Conservation (phyloP, 768 basidiomycete genomes). For the Trametes cingulata region DNA sequence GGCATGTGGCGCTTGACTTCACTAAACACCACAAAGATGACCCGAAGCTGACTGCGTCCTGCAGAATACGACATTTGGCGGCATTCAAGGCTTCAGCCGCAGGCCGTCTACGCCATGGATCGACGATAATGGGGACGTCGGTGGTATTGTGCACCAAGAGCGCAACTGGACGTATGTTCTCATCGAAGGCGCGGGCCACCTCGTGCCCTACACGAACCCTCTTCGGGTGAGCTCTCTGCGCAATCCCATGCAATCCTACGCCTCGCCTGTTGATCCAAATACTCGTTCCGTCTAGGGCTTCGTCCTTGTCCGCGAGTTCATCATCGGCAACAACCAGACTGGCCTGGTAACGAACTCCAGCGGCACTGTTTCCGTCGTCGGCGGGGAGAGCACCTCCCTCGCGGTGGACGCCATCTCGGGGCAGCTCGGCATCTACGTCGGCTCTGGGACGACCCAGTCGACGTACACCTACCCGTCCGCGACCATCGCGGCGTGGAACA, state of each 20-base stretch:
- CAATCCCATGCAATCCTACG: not conserved
- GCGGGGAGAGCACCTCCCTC: constrained; percentile 52
- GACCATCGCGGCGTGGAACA: constrained; percentile 36
- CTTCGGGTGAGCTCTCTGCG: constrained; percentile 45
- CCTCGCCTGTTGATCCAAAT: not conserved
- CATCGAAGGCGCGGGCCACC: constrained; percentile 41
- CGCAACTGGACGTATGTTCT: constrained; percentile 55
- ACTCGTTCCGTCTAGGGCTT: constrained; percentile 45
- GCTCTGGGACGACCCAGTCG: constrained; percentile 36
- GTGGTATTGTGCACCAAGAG: constrained; percentile 75
- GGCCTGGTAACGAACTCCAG: constrained; percentile 48
- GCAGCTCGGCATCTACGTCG: constrained; percentile 56
- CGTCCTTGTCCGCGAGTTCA: constrained; percentile 64
- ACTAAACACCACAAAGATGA: not conserved
- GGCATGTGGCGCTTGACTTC: constrained; percentile 31
- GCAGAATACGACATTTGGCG: constrained; percentile 79
- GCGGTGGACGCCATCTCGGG: constrained; percentile 52
- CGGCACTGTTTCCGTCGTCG: constrained; percentile 38
- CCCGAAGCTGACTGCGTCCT: too few relatives aligned
- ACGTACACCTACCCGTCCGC: constrained; percentile 30
- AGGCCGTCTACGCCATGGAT: constrained; percentile 69
- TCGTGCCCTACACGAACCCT: constrained; percentile 40
- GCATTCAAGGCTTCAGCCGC: constrained; percentile 71
- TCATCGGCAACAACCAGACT: constrained; percentile 61
- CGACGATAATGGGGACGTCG: constrained; percentile 57